Conservation (phyloP, 345 rosid species). For the Balakata baccata region DNA sequence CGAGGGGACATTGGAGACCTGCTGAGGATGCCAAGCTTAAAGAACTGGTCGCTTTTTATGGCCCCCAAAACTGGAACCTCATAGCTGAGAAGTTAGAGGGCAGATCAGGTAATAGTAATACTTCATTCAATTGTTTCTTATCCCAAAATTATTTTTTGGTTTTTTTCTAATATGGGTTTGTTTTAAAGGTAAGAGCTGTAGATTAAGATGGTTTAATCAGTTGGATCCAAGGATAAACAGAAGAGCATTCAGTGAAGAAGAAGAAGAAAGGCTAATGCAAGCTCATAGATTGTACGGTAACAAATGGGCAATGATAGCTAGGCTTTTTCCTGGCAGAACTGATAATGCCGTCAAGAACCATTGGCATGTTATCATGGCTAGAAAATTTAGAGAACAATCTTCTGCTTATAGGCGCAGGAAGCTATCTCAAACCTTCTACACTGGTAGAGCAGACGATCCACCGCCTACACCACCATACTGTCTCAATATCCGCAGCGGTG, state of each 20-base stretch:
- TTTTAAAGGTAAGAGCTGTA: constrained; percentile 80
- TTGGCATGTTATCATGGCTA: constrained; percentile 99
- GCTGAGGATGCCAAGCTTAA: constrained; percentile 88
- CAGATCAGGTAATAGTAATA: constrained; percentile 69
- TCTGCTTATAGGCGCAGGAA: constrained; percentile 71
- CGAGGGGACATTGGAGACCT: constrained; percentile 98
- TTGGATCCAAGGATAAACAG: constrained; percentile 90
- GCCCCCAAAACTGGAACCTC: constrained; percentile 98
- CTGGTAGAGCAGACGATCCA: constrained; percentile 18
- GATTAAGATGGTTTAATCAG: constrained; percentile 96
- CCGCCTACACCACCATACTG: constrained; percentile 22
- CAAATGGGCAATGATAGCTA: constrained; percentile 99
- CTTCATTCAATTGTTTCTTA: background rate
- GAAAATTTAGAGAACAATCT: constrained; percentile 87
- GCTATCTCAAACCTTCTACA: constrained; percentile 36
- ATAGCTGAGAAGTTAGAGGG: constrained; percentile 91
- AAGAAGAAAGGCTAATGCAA: constrained; percentile 91
- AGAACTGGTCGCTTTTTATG: constrained; percentile 86
- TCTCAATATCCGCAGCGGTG: constrained; percentile 7
- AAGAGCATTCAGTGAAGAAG: constrained; percentile 87
- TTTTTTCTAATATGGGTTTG: too few relatives aligned
- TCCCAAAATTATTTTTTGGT: background rate
- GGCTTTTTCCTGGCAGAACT: constrained; percentile 97
- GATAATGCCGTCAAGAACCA: constrained; percentile 98
- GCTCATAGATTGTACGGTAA: constrained; percentile 92